Evolutionary conservation across 2,329 filamentous ascomycete species (phyloP), one percentile per base, ranked within the genome.

Genomic region (Verticillium dahliae): DNA sequence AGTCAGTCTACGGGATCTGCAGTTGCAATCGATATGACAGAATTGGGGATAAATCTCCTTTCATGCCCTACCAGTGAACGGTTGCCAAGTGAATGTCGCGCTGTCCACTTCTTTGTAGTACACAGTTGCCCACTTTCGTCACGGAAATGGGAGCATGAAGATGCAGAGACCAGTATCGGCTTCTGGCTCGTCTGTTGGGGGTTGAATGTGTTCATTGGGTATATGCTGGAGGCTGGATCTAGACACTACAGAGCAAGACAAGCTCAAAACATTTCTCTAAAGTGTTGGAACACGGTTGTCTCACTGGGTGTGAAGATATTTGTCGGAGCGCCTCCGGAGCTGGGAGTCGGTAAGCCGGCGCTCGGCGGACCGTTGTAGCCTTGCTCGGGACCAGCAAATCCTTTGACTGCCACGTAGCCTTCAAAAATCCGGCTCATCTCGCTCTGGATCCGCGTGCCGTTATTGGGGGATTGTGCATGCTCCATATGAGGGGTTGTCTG

Each of bases 401-500:
- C 66, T 31, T 73, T 74, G 41, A 75, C 65, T 1, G 70, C 71
- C 4, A 77, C 70, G 57, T 77, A 78, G 39, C 72, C 72, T 61
- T 78, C 74, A 41, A 76, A 76, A 18, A 79, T 76, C 1, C 78
- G 76, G 13, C 77, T 81, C 79, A 86, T 82, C 67, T 86, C 83
- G 27, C 67, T 79, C 61, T 82, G 81, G 41, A 86, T 77, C 65
- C 76, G 77, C 34, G 75, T 65, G 4, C 83, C 82, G 34, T 84
- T 85, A 52, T 69, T 62, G 1, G 63, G 60, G 22, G 57, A 52
- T 33, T n/a, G 15, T 14, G 35, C 31, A 34, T 38, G 37, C 2
- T 66, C 62, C 52, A 62, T 41, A 7, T 15, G 39, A 9, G 63
- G 38, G 4, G 57, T 59, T n/a, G 38, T 41, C 27, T 63, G 65